These are phyloP conservation scores for Actinomortierella wolfii DNA, from an alignment of 371 early-diverging fungal genomes.

Conservation along the genomic window DNA sequence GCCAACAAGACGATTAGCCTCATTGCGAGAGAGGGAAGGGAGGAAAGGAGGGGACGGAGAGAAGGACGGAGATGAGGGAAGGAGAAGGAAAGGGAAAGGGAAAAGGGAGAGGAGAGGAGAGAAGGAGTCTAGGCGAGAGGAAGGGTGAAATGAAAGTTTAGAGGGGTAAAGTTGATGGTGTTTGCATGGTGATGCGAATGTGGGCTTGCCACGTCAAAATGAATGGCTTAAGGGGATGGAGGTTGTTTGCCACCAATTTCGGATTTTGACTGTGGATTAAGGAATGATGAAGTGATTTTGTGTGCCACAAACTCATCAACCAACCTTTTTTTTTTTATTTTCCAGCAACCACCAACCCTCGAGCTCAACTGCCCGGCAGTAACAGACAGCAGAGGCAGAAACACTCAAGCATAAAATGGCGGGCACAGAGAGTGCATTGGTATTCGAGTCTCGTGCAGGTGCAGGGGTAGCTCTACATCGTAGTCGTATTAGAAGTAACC, in stretches of 20 bases:
- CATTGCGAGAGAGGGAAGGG: conserved; percentile 6
- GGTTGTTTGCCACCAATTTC: neutral
- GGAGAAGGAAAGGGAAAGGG: neutral
- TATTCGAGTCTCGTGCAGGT: too few species aligned
- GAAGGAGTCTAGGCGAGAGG: neutral
- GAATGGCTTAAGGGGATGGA: neutral
- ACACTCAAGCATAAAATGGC: too few species aligned
- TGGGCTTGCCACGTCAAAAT: too few species aligned
- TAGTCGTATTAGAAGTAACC: too few species aligned
- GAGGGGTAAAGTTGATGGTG: neutral
- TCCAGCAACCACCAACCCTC: too few species aligned
- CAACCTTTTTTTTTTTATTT: too few species aligned
- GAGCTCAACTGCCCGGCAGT: too few species aligned
- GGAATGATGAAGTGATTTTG: neutral
- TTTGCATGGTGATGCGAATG: neutral
- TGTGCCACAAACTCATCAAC: too few species aligned
- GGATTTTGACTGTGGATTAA: neutral
- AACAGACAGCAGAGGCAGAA: too few species aligned
- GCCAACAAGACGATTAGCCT: conserved; percentile 21
- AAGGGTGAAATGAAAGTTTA: neutral
- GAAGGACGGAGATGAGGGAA: neutral
- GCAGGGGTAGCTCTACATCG: too few species aligned
- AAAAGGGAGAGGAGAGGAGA: neutral
- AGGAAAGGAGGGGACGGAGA: neutral
- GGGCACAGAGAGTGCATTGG: too few species aligned